Base-by-base conservation (phyloP, 441 rosid species). In the Gossypium davidsonii region DNA sequence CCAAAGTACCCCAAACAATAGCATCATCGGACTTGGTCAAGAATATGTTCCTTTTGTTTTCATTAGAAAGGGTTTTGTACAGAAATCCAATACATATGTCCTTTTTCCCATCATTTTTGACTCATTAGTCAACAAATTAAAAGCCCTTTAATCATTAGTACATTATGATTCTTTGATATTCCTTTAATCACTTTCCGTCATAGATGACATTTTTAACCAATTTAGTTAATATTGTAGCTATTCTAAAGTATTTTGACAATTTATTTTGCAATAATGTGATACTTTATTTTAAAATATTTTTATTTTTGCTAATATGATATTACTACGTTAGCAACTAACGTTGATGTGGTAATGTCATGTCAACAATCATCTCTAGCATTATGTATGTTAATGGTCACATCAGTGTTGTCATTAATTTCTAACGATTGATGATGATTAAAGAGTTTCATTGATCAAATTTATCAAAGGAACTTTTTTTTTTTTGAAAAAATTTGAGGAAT, bases 121-220 rank as follows among this genome's bases (percentile, higher is more conserved):
- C 70, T 20, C 28, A 53, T 23, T 55, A 20, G 76, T 74, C 73
- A 67, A 51, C 39, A 42, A 42, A 17, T 20, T 20, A 3, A 11
- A 57, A 11, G 7, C 14, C 1, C 51, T 72, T 74, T 70, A 77
- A 75, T 79, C 20, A 79, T 75, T 77, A 74, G 77, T 11, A 51
- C 63, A 71, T 73, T 18, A 75, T 60, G 78, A 79, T 75, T 75
- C 81, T 53, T 37, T 26, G 3, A 46, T 66, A 14, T 18, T 14
- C 12, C 6, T 55, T 23, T 39, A 4, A 18, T 5, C 3, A 62
- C 79, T 79, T 82, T 79, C 79, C 79, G 76, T 52, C 6, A 53
- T 77, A n/a, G 66, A 75, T 65, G 74, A 74, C 79, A 65, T 68
- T 74, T 37, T 61, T 15, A 25, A 60, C 14, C 53, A 18, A 23